A percentile compares a stretch with the other conserved stretches of the same genome.
Evolutionary conservation across 345 rosid species (phyloP).

Genomic region (Turritis glabra): DNA sequence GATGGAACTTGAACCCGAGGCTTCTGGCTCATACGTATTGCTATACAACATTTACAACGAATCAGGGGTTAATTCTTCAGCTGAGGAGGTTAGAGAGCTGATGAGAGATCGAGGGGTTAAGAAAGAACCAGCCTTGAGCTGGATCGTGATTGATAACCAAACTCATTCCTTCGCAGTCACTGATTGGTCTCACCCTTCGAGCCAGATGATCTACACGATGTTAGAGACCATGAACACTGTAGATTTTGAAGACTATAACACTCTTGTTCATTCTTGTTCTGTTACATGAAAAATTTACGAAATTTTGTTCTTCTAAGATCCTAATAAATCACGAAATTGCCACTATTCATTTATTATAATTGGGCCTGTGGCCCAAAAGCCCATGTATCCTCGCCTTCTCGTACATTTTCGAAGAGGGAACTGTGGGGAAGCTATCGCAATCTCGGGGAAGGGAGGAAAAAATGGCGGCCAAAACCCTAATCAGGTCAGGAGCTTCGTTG

Average conservation of each 20-base stretch:
- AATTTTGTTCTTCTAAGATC: background rate
- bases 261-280: constrained; percentile 15
- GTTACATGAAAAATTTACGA: constrained; percentile 10
- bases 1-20: constrained; percentile 50
- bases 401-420: background rate
- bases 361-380: constrained; percentile 33
- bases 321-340: background rate
- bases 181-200: constrained; percentile 41
- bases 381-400: constrained; percentile 14
- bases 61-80: constrained; percentile 44
- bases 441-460: constrained; percentile 23
- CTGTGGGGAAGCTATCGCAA: background rate
- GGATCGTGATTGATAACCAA: constrained; percentile 43
- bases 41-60: constrained; percentile 45
- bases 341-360: no score
- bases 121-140: constrained; percentile 61
- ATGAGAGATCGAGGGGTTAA: constrained; percentile 47
- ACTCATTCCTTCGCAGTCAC: constrained; percentile 38
- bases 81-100: constrained; percentile 38
- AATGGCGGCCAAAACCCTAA: constrained; percentile 76
- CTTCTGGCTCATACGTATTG: constrained; percentile 52
- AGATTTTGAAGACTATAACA: constrained; percentile 28
- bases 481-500: constrained; percentile 66
- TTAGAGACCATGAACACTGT: constrained; percentile 36
- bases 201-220: constrained; percentile 30